Evolutionary conservation across 2,329 filamentous ascomycete species (phyloP).

Genomic region (Ophiostoma montium): DNA sequence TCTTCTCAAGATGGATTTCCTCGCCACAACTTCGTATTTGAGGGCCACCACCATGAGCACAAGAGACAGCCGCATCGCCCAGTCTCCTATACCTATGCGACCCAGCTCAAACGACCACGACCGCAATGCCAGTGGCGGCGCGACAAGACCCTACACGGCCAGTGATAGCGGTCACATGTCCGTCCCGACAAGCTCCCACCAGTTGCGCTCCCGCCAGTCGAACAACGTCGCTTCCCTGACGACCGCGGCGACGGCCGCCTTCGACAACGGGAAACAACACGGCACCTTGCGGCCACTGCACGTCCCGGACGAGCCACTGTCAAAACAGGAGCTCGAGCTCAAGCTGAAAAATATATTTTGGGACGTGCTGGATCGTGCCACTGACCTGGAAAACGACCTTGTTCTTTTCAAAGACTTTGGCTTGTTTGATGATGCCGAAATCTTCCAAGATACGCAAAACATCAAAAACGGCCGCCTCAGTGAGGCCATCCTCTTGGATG

Average conservation of each 20-base stretch:
- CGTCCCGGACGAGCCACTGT: neutral
- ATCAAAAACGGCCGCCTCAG: slow-evolving; percentile 8
- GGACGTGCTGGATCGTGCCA: slow-evolving; percentile 2
- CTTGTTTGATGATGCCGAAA: neutral
- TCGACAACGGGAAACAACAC: neutral
- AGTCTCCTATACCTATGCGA: no score
- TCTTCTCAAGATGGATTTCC: no score
- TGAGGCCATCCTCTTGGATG: slow-evolving; percentile 4
- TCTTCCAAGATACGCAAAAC: slow-evolving; percentile 5
- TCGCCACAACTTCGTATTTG: no score
- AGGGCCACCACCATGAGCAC: neutral
- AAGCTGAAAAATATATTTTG: slow-evolving; percentile 1
- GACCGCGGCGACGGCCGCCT: slow-evolving; percentile 1
- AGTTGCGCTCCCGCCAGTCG: slow-evolving; percentile 2
- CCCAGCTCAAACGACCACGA: neutral
- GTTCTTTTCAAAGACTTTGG: slow-evolving; percentile 5
- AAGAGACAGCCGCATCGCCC: no score
- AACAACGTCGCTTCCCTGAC: no score
- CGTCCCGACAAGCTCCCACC: neutral
- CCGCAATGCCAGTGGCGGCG: neutral
- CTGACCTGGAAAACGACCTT: slow-evolving; percentile 9
- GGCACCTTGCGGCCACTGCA: slow-evolving; percentile 1
- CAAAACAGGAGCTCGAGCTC: slow-evolving; percentile 2
- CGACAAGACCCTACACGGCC: neutral
- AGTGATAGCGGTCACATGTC: slow-evolving; percentile 2